Base-by-base conservation (phyloP, 371 early-diverging fungal genomes). In the Syncephalastrum monosporum region DNA sequence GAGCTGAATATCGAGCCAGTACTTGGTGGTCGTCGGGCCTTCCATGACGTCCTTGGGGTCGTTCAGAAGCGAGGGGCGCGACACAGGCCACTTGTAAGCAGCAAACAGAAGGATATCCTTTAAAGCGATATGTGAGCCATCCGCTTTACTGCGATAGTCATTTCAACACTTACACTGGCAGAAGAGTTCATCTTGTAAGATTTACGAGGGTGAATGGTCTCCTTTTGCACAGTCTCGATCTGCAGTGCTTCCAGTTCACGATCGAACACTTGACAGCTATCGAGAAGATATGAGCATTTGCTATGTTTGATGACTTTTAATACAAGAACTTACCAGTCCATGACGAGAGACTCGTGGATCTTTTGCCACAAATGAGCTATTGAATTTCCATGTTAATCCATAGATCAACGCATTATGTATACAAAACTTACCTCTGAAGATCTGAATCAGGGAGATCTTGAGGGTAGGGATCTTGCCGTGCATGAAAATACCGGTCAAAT, bases 401-500 rank as follows among this genome's bases (percentile, higher is more conserved):
- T n/a, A 33, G 2, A 33, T 33, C 2, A 6, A 10, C 3, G 5
- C 41, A 49, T 19, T 3, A 17, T 23, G 25, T 50, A 17, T 43
- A 44, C 10, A 42, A 21, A 13, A 7, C 53, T 43, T 53, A 63
- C 63, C 63, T 66, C 99, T 90, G 91, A 99, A 99, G 68, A 99
- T 91, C 69, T 99, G 99, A 74, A 99, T 94, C 57, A 97, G 87
- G 16, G 96, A 97, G 63, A 98, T 95, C 88, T 99, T 99, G 19
- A 99, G 84, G 1, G 99, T 99, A 23, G 99, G 96, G 63, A 99
- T 92, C 82, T 99, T 99, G 65, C 99, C 99, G 79, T 98, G 95
- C 99, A 99, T 97, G 71, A 94, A 93, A 51, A 99, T 99, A 73
- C 98, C 98, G 4, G 99, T 99, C 68, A 95, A 77, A 86, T 99